Evolutionary conservation across 2,329 filamentous ascomycete genomes (phyloP), one percentile per base, ranked within the genome.

Genomic region (Ophiognomonia clavigignenti-juglandacearum): DNA sequence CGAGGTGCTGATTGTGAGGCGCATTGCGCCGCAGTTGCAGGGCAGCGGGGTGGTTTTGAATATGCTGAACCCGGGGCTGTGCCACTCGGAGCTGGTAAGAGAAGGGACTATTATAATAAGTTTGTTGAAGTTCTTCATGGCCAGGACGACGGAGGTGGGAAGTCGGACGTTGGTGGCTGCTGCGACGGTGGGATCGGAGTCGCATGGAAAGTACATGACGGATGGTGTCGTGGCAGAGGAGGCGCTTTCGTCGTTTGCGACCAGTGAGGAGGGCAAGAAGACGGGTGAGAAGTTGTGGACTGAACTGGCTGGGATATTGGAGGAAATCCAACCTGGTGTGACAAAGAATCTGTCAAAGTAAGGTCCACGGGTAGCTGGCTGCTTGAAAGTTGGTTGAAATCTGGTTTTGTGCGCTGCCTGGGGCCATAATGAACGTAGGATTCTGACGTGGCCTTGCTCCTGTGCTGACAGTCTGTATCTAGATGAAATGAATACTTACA

Each of bases 161-260:
- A 68, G 64, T 47, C 64, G 75, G 11, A 73, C 68, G 7, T 54
- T 72, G 29, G 62, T 73, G 4, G 58, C 60, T 23, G 69, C 61
- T 2, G 67, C 61, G 0, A 52, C 56, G 2, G 60, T 57, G 0
- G 72, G 73, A 1, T 37, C 53, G 6, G 69, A 72, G 48, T 63
- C 63, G 1, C 69, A 77, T 50, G 75, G 76, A 6, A 53, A 68
- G 47, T 77, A 74, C 48, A 63, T 77, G 57, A 59, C 54, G 18
- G 11, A 42, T 59, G 48, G 61, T 8, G 20, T 55, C 45, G 57
- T 64, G 14, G 48, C 54, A 6, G 59, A 59, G 7, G 40, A 45
- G 6, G 49, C 41, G 6, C 52, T 69, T 13, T 63, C 62, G 4
- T 16, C 50, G 4, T 69, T 72, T 47, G 67, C 73, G 10, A 59